Evolutionary conservation across 2,329 filamentous ascomycete species (phyloP), one percentile per base, ranked within the genome.

Genomic region (Fusarium cyanostomum): DNA sequence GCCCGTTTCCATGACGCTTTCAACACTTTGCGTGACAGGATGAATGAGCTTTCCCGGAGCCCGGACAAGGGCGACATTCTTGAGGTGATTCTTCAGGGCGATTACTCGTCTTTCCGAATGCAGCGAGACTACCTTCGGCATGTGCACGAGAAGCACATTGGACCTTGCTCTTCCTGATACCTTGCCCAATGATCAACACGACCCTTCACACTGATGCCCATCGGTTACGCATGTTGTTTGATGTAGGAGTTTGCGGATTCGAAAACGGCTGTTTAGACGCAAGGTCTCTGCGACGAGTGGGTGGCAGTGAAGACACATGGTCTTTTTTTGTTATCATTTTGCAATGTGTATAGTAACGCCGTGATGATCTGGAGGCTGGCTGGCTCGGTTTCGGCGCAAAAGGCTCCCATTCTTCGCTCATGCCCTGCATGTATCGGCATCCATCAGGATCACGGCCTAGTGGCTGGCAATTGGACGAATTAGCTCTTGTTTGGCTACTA

Each of bases 31-130:
- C 79, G 82, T 42, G 74, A 83, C 4, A 83, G 85, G 28, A 88
- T 94, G 82, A 72, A 70, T 10, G 74, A 84, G 5, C 71, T 91
- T 3, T 74, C 78, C 0, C 67, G 72, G 9, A 69, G 74, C 8
- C 67, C 73, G 0, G 50, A 64, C 7, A 52, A 56, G 1, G 72
- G 73, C 15, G 67, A 72, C 18, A 86, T 97, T 21, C 84, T 98
- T 7, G 86, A 85, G 30, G 82, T 86, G 34, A 84, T 97, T 34
- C 80, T 96, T 50, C 89, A 84, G 10, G 93, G 92, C 50, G 89
- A 96, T 70, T 98, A 97, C 75, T 83, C 84, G 7, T 86, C 86
- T 3, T 96, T 96, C 71, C 79, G 84, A 16, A 75, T 81, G 37
- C 92, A 96, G 74, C 86, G 93, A 49, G 79, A 84, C 11, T 89